Conservation (phyloP, 371 early-diverging fungal species). For the Sporodiniella umbellata region DNA sequence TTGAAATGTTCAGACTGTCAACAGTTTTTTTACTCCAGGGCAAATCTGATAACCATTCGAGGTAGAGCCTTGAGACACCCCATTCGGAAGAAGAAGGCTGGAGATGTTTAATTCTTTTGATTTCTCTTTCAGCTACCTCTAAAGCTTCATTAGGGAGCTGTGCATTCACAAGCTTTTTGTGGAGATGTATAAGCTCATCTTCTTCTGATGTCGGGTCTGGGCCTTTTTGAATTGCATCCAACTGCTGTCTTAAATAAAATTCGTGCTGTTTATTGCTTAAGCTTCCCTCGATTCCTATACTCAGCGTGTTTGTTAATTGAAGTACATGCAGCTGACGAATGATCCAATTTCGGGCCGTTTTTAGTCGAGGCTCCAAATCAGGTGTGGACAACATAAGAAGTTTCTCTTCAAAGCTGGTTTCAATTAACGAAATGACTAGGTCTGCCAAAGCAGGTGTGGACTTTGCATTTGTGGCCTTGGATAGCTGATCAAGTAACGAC, state of each 20-base stretch:
- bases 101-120: constrained; percentile 70
- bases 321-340: constrained; percentile 70
- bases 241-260: constrained; percentile 75
- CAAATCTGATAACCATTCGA: constrained; percentile 73
- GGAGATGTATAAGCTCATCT: constrained; percentile 61
- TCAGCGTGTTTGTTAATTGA: constrained; percentile 74
- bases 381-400: constrained; percentile 55
- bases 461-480: constrained; percentile 60
- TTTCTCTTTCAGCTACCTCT: constrained; percentile 62
- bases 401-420: constrained; percentile 68
- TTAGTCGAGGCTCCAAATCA: constrained; percentile 56
- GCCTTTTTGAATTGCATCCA: constrained; percentile 26
- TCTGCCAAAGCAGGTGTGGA: constrained; percentile 66
- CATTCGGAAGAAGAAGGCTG: constrained; percentile 76
- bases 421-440: constrained; percentile 68
- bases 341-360: constrained; percentile 53
- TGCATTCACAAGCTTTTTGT: constrained; percentile 49
- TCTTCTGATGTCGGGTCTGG: constrained; percentile 26
- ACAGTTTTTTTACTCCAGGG: constrained; percentile 59
- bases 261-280: constrained; percentile 77
- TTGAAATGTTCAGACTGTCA: constrained; percentile 57
- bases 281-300: constrained; percentile 69
- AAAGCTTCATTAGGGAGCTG: constrained; percentile 64
- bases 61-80: constrained; percentile 71
- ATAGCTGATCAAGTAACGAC: constrained; percentile 57